Percentiles rank a stretch among this genome's conserved stretches.
These are phyloP conservation scores for Skeletonema potamos DNA, from an alignment of 108 stramenopile genomes.

Conservation along the genomic window DNA sequence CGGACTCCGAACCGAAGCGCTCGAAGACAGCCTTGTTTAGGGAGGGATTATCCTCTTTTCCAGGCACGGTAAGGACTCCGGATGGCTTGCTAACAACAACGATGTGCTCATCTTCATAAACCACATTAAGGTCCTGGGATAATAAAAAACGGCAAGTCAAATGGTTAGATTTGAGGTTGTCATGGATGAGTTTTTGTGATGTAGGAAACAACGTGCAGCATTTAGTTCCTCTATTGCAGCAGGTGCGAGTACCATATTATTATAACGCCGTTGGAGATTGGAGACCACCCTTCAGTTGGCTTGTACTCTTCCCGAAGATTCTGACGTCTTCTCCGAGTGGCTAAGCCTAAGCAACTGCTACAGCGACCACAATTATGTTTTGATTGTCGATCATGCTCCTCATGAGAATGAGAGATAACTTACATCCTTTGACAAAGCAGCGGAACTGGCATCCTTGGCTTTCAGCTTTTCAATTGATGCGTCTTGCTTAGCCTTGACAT, in stretches of 20 bases:
- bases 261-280: no score
- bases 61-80: conserved; percentile 76
- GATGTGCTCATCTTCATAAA: conserved; percentile 82
- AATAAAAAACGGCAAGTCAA: not conserved
- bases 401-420: conserved; percentile 14
- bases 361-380: not conserved
- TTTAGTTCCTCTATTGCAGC: not conserved
- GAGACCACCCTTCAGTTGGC: no score
- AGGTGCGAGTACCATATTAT: no score
- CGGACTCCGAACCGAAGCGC: conserved; percentile 53
- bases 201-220: not conserved
- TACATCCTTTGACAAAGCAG: conserved; percentile 66
- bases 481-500: conserved; percentile 62
- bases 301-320: no score
- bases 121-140: conserved; percentile 69
- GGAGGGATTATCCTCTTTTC: conserved; percentile 62
- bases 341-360: not conserved
- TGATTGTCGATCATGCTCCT: not conserved
- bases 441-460: conserved; percentile 68
- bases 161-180: conserved; percentile 1
- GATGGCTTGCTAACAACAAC: conserved; percentile 83
- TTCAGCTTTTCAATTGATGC: conserved; percentile 56
- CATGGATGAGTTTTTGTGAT: no score
- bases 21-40: conserved; percentile 73
- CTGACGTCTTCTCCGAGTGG: not conserved